A percentile compares a stretch with the other conserved stretches of the same genome.
Conservation (phyloP, 2,329 filamentous ascomycete species). For the Paraphoma chrysanthemicola region DNA sequence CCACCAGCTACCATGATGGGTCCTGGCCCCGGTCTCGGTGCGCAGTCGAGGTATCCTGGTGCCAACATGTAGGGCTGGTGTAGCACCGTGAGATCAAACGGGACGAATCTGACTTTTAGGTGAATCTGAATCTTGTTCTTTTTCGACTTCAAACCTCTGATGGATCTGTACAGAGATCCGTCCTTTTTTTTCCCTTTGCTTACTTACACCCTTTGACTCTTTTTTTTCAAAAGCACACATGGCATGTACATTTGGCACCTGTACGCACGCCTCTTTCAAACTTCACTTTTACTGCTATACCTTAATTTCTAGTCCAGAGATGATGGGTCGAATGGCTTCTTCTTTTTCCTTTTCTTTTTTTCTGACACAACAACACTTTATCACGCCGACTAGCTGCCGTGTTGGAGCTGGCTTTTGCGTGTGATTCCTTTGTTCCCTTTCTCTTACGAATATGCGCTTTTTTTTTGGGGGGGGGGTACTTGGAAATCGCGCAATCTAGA, state of each 20-base stretch:
- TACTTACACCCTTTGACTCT: neutral
- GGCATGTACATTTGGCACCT: neutral
- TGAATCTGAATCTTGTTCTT: too few species aligned
- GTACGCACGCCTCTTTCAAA: neutral
- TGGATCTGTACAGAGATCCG: too few species aligned
- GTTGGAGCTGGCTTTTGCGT: neutral
- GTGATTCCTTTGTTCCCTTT: neutral
- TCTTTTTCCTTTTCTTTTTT: neutral
- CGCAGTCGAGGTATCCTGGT: constrained; percentile 43
- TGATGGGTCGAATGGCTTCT: neutral
- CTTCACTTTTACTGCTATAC: neutral
- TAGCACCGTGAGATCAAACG: neutral
- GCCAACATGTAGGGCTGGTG: constrained; percentile 35
- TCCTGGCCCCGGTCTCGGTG: constrained; percentile 32
- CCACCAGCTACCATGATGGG: constrained; percentile 34
- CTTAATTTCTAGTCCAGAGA: constrained; percentile 6
- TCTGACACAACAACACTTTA: too few species aligned
- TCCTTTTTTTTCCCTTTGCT: neutral
- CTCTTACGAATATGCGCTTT: neutral
- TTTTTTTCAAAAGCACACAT: neutral
- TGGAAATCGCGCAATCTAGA: neutral
- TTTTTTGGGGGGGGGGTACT: neutral
- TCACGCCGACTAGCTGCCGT: too few species aligned
- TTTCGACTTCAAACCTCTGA: too few species aligned
- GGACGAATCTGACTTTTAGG: neutral